A percentile compares a stretch with the other conserved stretches of the same genome.
phyloP scores from a whole-genome alignment of 768 basidiomycete species.

The Suillus weaverae region DNA sequence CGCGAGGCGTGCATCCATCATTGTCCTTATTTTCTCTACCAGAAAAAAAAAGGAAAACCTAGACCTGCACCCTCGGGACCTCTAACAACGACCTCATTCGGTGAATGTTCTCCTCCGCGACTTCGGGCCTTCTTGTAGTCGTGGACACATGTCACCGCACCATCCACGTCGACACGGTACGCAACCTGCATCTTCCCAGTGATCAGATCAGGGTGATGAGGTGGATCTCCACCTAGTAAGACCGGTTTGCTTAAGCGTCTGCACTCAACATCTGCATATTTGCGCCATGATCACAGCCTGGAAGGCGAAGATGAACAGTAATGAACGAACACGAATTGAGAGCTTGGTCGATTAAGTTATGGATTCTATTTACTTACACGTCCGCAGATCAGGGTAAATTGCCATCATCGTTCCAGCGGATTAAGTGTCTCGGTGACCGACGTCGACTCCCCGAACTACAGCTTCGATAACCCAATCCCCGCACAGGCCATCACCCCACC shows the following conservation, averaged over 20 bases:
- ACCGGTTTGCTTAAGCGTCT: constrained; percentile 26
- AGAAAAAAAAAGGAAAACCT: too few species aligned
- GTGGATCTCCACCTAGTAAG: constrained; percentile 53
- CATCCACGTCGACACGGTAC: constrained; percentile 14
- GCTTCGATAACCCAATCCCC: background rate
- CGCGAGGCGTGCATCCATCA: background rate
- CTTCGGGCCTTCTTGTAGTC: constrained; percentile 40
- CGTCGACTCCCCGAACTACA: background rate
- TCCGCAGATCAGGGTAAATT: background rate
- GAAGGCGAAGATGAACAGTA: background rate
- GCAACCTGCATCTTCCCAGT: constrained; percentile 42
- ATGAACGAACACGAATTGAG: background rate
- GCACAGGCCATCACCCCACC: background rate
- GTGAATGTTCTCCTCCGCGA: constrained; percentile 42
- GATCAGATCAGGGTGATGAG: constrained; percentile 49
- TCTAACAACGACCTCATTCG: constrained; percentile 39
- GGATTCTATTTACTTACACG: background rate
- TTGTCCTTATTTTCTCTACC: constrained; percentile 47
- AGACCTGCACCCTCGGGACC: constrained; percentile 41
- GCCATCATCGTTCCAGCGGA: background rate
- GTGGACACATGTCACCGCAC: constrained; percentile 42
- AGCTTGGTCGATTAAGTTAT: background rate
- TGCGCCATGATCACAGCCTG: background rate
- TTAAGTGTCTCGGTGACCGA: background rate
- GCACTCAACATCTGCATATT: background rate